Percentiles rank a stretch among this genome's conserved stretches.
Conservation (phyloP, 192 early-diverging fungal genomes). For the Backusella macrospora region DNA sequence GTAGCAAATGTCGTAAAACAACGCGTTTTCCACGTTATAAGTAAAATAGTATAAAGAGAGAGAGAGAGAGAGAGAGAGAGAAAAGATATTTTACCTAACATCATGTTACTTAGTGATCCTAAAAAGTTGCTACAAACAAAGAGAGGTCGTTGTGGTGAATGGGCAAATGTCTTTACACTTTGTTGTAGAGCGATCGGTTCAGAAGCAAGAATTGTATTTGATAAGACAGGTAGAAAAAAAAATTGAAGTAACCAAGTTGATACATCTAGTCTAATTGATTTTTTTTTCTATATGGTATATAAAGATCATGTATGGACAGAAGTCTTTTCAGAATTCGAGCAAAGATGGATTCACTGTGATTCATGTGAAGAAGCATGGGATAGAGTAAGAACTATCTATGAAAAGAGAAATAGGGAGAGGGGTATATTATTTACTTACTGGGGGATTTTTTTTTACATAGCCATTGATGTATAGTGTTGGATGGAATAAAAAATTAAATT, state of each 20-base stretch:
- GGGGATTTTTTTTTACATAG: slow-evolving; percentile 21
- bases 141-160: slow-evolving; percentile 58
- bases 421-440: not conserved
- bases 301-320: slow-evolving; percentile 62
- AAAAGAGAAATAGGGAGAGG: not conserved
- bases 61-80: not conserved
- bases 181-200: slow-evolving; percentile 53
- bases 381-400: slow-evolving; percentile 24
- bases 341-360: slow-evolving; percentile 59
- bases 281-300: too few species aligned
- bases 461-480: slow-evolving; percentile 55
- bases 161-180: slow-evolving; percentile 61
- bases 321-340: slow-evolving; percentile 49
- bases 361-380: slow-evolving; percentile 61
- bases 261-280: too few species aligned
- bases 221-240: slow-evolving; percentile 39
- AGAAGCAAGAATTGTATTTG: slow-evolving; percentile 51
- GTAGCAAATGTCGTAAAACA: slow-evolving; percentile 35
- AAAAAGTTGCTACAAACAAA: slow-evolving; percentile 47
- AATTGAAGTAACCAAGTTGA: not conserved
- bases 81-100: not conserved
- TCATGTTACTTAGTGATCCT: slow-evolving; percentile 36
- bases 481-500: slow-evolving; percentile 54
- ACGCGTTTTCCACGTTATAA: slow-evolving; percentile 58
- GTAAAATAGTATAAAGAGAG: slow-evolving; percentile 9